Evolutionary conservation across 257 asterid genomes (phyloP), one percentile per base, ranked within the genome.

Genomic region (Solanum verrucosum): DNA sequence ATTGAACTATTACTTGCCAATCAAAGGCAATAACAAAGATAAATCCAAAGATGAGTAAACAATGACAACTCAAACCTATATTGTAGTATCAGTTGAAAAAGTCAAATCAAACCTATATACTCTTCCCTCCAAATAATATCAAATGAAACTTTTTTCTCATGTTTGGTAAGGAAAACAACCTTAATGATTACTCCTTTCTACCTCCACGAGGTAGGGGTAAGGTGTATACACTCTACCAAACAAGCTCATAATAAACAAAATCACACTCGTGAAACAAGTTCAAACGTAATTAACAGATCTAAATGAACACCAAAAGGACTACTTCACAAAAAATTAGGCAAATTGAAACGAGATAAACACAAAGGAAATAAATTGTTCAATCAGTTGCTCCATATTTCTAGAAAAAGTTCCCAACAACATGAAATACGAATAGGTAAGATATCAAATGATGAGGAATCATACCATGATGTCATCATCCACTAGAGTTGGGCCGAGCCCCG

Each of bases 401-500:
- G 38, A 78, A 25, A 74, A 75, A 33, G 46, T 6, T 40, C 60
- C 63, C 34, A 65, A 42, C 9, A 82, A 40, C 68, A 87, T 52
- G 16, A 23, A 42, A 67, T 9, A 35, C 20, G 40, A 67, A 44
- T 33, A 35, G 10, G 44, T 29, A 52, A 82, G 31, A 29, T 29
- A 38, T 29, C 25, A 79, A 40, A 86, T 14, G 4, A 71, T 34
- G 42, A 84, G 68, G 38, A 88, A 34, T 18, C 42, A 81, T 91
- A 92, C 98, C 95, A 71, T 44, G 71, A 86, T 31, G 71, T 7
- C 83, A 88, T 94, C 93, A 94, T 91, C 95, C 96, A 87, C 94
- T 92, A 27, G 96, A 92, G 86, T 88, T 91, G 85, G 93, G 94
- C 44, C 94, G 92, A 25, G 88, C 86, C 84, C 95, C 97, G 83